Base-by-base conservation (phyloP, 148 eudicot species). In the Vaccinium macrocarpon region DNA sequence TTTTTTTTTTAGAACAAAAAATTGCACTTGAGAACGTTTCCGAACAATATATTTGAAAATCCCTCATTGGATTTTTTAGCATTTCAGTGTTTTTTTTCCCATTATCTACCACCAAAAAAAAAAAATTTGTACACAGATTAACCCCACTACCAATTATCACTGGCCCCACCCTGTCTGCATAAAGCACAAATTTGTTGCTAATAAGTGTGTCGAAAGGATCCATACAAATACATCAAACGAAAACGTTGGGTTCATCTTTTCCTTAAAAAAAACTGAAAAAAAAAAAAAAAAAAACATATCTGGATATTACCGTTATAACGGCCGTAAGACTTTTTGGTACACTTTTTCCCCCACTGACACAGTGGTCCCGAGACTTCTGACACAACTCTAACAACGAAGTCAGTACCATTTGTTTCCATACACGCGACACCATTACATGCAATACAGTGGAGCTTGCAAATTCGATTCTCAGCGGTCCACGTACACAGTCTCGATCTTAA, bases 211-310 rank as follows among this genome's bases (percentile, higher is more conserved):
- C 38, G 38, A 6, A 2, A 35, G 27, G 27, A 62, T 62, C 66
- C 25, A 61, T 21, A 21, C 23, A 61, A 61, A 8, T 61, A 21
- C 25, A 61, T 59, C 66, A 59, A 59, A 59, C 66, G 21, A 59
- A 59, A 59, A 61, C 66, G 66, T 61, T 61, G 66, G 66, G 12
- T 61, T 61, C 66, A 4, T 61, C 66, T 61, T 57, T 57, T 57
- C n/a, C 62, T 76, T 86, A n/a, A 70, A 50, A 86, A 86, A 35
- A 35, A 2, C 2, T 35, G 38, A 35, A 35, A 35, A 35, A 35
- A n/a, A n/a, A 35, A 35, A n/a, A n/a, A n/a, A 32, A 35, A 35
- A 2, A 35, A 0, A 83, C 50, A 84, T 84, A 29, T 13, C 18
- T 13, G 74, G 8, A 29, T 29, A 4, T 32, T 46, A 70, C 74